These are phyloP conservation scores for Coccomyxa sp. DNA, from an alignment of 139 green algal genomes.

Conservation along the genomic window DNA sequence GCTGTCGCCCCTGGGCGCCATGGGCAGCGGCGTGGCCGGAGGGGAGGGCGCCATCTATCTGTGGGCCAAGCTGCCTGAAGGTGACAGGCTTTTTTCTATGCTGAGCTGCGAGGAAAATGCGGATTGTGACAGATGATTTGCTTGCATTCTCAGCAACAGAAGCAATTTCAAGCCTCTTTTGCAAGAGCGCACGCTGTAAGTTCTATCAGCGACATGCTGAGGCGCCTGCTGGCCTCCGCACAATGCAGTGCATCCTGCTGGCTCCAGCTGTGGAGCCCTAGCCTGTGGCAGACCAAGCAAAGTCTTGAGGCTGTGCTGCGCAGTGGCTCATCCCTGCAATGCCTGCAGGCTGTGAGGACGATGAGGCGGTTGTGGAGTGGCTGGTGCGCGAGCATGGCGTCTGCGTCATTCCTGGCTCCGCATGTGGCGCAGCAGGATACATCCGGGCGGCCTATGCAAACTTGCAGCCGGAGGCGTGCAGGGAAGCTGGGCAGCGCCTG, in stretches of 20 bases:
- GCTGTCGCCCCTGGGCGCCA: conserved; percentile 51
- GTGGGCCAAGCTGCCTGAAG: conserved; percentile 72
- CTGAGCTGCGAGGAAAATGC: no score
- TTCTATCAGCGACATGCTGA: no score
- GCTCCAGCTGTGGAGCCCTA: no score
- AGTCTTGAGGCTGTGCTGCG: no score
- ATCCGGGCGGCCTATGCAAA: conserved; percentile 80
- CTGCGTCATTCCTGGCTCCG: conserved; percentile 84
- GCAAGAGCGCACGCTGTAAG: no score
- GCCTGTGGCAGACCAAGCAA: no score
- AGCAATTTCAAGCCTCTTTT: no score
- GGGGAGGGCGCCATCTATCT: conserved; percentile 92
- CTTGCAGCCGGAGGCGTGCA: conserved; percentile 53
- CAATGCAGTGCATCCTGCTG: no score
- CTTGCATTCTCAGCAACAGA: no score
- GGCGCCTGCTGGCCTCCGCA: no score
- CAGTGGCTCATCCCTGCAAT: neutral
- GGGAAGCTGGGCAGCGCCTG: conserved; percentile 60
- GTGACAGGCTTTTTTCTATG: no score
- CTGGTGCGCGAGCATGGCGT: conserved; percentile 79
- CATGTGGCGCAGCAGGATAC: conserved; percentile 76
- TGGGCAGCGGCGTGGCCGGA: conserved; percentile 44
- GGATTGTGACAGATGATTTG: no score
- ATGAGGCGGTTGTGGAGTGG: conserved; percentile 76
- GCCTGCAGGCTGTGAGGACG: conserved; percentile 43